phyloP scores from a whole-genome alignment of 352 stramenopile species.

The Peronospora farinosa region DNA sequence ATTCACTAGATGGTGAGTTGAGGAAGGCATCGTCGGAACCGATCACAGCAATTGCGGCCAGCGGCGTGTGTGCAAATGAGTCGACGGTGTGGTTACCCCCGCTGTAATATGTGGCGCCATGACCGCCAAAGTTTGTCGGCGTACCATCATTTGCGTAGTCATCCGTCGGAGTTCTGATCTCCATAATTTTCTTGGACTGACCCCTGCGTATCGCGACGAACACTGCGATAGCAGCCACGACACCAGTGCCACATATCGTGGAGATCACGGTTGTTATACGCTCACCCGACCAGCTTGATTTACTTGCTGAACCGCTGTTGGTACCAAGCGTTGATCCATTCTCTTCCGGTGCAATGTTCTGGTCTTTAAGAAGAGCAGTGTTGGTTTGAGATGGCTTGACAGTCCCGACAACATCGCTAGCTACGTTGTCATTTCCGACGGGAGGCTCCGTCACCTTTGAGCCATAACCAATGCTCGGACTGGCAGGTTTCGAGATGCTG shows the following conservation, averaged over 20 bases:
- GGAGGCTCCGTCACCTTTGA: background rate
- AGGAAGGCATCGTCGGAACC: slow-evolving; percentile 18
- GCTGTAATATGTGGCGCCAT: background rate
- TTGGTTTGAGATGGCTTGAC: slow-evolving; percentile 6
- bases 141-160: slow-evolving; percentile 19
- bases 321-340: slow-evolving; percentile 21
- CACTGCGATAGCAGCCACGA: slow-evolving; percentile 30
- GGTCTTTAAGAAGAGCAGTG: background rate
- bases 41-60: slow-evolving; percentile 25
- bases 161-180: slow-evolving; percentile 25
- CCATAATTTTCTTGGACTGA: slow-evolving; percentile 18
- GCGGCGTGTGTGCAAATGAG: slow-evolving; percentile 8
- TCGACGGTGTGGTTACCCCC: background rate
- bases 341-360: slow-evolving; percentile 16
- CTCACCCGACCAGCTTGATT: slow-evolving; percentile 19
- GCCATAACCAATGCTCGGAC: background rate
- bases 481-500: background rate
- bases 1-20: slow-evolving; percentile 4
- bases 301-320: slow-evolving; percentile 14
- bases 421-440: slow-evolving; percentile 13
- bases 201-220: slow-evolving; percentile 33
- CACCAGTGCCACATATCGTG: slow-evolving; percentile 24
- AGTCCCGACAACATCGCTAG: slow-evolving; percentile 5
- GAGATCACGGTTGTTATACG: slow-evolving; percentile 19
- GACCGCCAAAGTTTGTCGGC: slow-evolving; percentile 9